Base-by-base conservation (phyloP, 2,329 filamentous ascomycete species). In the Xylaria hypoxylon region DNA sequence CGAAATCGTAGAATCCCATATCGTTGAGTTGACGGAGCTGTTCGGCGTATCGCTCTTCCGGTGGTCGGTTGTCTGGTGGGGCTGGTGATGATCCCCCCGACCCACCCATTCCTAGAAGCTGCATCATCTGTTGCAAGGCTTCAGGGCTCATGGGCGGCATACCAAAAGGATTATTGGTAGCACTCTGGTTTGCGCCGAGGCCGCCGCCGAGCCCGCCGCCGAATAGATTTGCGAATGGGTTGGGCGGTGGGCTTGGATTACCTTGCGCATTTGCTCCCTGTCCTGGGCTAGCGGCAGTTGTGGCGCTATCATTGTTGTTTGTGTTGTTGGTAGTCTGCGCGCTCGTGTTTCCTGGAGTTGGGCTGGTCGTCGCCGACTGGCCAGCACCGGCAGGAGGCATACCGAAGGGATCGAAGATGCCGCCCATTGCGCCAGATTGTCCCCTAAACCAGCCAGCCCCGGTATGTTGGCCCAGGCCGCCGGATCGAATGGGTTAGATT, bases 1-100 rank as follows among this genome's bases (percentile, higher is more conserved):
- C 95, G 76, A 98, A 99, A 77, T 99, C 94, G 77, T 89, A 97
- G 81, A 99, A 99, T 2, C 96, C 96, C 96, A 99, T 99, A 71
- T 98, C 96, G 78, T 99, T 99, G 69, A 99, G 82, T 81, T 98
- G 82, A 67, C 93, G 86, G 56, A 99, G 84, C 80, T 99, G 95
- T 35, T 92, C 90, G 2, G 92, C 94, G 74, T 97, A 99, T 65
- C 93, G 85, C 80, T 98, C 96, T 83, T 99, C 96, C 0, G 96
- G 95, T 4, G 96, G 94, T 68, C 95, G 87, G 75, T 86, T 97
- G 80, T 99, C 96, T 2, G 86, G 80, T 5, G 93, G 91, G 13
- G 86, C 79, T 1, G 86, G 77, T 22, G 77, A 79, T 2, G 76
- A 75, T 45, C 76, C 79, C 45, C 76, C 79, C 45, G 65, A 78